Percentiles rank a stretch among this genome's conserved stretches.
phyloP scores from a whole-genome alignment of 2,329 filamentous ascomycete species.

The Penicillium sp. region DNA sequence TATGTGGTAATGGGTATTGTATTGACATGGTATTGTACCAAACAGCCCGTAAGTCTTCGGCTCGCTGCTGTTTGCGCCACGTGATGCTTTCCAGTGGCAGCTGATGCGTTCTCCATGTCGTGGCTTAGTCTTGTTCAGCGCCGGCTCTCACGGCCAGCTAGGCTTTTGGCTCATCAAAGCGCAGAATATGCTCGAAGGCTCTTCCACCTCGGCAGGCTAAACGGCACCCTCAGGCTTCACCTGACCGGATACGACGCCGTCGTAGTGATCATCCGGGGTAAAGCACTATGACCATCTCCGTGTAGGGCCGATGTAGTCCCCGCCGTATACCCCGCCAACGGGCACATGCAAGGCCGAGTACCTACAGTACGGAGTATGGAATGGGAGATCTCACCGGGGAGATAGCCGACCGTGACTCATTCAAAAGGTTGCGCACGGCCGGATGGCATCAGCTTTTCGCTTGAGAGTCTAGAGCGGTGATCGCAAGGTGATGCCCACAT shows the following conservation, averaged over 20 bases:
- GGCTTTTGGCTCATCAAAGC: neutral
- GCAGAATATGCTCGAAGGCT: neutral
- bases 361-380: no score
- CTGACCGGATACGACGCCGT: conserved; percentile 13
- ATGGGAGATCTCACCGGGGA: conserved; percentile 2
- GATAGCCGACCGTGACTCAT: conserved; percentile 22
- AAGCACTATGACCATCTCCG: neutral
- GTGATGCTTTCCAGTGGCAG: conserved; percentile 25
- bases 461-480: conserved; percentile 10
- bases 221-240: conserved; percentile 4
- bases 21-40: neutral
- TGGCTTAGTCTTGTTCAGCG: neutral
- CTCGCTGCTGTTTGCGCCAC: conserved; percentile 25
- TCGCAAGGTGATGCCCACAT: conserved; percentile 15
- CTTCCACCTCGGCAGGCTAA: neutral
- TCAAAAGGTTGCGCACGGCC: conserved; percentile 7
- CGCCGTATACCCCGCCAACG: conserved; percentile 10
- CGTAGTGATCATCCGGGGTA: conserved; percentile 11
- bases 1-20: neutral
- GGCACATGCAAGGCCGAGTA: conserved; percentile 14
- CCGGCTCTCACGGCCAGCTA: neutral
- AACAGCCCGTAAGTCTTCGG: neutral
- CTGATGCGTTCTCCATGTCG: conserved; percentile 2
- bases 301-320: neutral
- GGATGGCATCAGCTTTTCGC: neutral